Evolutionary conservation across 805 yeast genomes (phyloP), one percentile per base, ranked within the genome.

Genomic region (Starmera dryadoides): DNA sequence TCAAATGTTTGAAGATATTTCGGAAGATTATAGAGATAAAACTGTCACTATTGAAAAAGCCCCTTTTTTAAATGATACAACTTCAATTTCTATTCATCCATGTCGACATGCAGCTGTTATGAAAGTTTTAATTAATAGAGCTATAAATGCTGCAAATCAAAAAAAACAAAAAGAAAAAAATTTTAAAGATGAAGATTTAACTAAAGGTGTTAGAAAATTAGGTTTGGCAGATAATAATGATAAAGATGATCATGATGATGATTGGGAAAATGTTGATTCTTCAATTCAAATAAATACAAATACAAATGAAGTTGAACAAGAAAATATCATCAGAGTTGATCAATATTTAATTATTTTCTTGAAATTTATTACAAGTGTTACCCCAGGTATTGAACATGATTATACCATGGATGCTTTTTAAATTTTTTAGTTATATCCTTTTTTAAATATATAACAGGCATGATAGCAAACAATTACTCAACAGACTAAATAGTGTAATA

Each of bases 351-450:
- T 93, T 29, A 81, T 91, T 14, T 93, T 93, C 59, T 70, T 93
- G 53, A 93, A 93, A 63, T 93, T 93, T 55, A 91, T 93, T 35
- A 85, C 97, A 8, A 86, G 97, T 64, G 98, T 93, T 8, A 89
- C 96, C 1, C 98, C 98, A 0, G 96, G 97, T 15, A 89, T 93
- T 41, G 96, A 91, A 63, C 94, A 91, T 60, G 98, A 93, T 53
- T 88, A 88, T 58, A 93, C 98, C n/a, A 93, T 91, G 97, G 89
- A 88, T 59, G 97, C 95, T 1, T 76, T 84, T 54, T 82, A 55
- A 53, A 29, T 10, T 22, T 10, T 10, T 10, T 22, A 7, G 10
- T 22, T 22, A 22, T 22, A 10, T 22, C 10, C 10, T 22, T 22
- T 22, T 22, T 22, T 10, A 22, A 7, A 22, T 22, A 22, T 22